Conservation (phyloP, 2,329 filamentous ascomycete species). For the Talaromyces sp. region DNA sequence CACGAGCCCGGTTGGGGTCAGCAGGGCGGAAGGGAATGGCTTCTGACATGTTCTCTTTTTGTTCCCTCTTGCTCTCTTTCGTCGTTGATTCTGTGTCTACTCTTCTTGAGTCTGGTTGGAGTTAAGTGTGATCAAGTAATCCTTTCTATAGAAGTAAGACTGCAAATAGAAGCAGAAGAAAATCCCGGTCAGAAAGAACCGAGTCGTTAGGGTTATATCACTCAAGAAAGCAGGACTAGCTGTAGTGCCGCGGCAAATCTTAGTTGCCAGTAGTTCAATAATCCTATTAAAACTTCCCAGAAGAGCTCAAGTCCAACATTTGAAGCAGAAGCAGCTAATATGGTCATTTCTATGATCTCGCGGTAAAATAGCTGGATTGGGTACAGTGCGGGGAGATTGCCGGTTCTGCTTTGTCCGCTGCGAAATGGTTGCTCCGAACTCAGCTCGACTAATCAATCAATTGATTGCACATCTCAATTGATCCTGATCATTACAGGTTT, state of each 20-base stretch:
- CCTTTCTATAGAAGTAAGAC: background rate
- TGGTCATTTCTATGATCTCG: background rate
- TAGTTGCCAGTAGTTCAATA: background rate
- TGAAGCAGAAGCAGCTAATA: background rate
- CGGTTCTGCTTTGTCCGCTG: slow-evolving; percentile 2
- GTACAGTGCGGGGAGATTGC: background rate
- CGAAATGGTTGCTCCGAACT: slow-evolving; percentile 10
- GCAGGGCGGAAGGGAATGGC: background rate
- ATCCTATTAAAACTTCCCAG: background rate
- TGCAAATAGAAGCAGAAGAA: background rate
- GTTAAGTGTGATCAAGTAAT: background rate
- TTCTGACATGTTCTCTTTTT: background rate
- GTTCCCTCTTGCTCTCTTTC: background rate
- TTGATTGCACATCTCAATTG: background rate
- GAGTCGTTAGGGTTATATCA: background rate
- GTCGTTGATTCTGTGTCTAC: background rate
- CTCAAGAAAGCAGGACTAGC: background rate
- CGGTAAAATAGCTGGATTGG: background rate
- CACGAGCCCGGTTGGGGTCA: slow-evolving; percentile 19
- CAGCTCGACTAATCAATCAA: background rate
- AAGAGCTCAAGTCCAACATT: background rate
- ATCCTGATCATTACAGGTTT: background rate
- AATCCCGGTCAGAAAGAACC: background rate
- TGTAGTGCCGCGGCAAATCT: background rate
- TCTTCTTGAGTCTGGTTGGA: background rate